Base-by-base conservation (phyloP, 805 yeast genomes). In the Candida nitratophila region DNA sequence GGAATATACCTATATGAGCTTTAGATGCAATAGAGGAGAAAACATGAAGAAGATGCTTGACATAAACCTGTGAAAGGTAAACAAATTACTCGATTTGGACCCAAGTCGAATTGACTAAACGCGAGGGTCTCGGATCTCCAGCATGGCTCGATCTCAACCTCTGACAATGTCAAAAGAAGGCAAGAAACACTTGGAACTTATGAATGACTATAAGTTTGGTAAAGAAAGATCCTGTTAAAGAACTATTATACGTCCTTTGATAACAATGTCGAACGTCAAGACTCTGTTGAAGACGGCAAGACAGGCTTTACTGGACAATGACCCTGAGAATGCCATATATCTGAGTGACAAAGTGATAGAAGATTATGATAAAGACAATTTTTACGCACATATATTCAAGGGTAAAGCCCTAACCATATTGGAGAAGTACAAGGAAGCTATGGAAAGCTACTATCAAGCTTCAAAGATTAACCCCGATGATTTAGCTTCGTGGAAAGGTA, bases 401-500 rank as follows among this genome's bases (percentile, higher is more conserved):
- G 96, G 93, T 9, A 88, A 86, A 57, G 76, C 88, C 1, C 68
- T 73, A 45, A 79, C 79, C 46, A 57, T 74, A 9, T 52, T 71
- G 43, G 58, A 66, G 14, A 61, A 74, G 6, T 45, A 57, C 4
- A 54, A 57, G 2, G 52, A 59, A 3, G 81, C 86, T 0, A 49
- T 63, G 12, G 50, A 49, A 22, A 59, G 73, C 11, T 83, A 81
- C 52, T 53, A 54, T 27, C 56, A 53, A 19, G 89, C 89, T 0
- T 71, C 77, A 3, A 52, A 58, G 6, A 42, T 80, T 1, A 74
- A 78, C 26, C 72, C 77, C 0, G 66, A 67, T 2, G 77, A 81
- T 41, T 50, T 79, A 1, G 59, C 76, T 22, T 95, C 89, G 0
- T 90, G 93, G 95, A 87, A 86, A 55, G 98, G 98, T 1, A 69